A percentile compares a stretch with the other conserved stretches of the same genome.
These are phyloP conservation scores for Curvularia eragrostidis DNA, from an alignment of 2,329 filamentous ascomycete genomes.

Conservation along the genomic window DNA sequence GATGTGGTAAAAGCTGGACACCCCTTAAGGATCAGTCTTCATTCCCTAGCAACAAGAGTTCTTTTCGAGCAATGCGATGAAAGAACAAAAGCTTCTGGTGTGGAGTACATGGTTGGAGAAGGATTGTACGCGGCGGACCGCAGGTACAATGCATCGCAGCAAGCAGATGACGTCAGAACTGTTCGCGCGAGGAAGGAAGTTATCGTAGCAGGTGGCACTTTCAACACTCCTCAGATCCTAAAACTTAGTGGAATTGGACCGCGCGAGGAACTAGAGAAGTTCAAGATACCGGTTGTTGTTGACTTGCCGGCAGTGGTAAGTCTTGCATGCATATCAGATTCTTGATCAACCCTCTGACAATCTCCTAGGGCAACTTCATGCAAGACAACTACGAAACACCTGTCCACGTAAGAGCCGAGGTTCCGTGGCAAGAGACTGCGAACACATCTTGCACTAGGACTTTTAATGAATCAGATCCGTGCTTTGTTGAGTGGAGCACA, in stretches of 20 bases:
- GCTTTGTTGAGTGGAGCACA: neutral
- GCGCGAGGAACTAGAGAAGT: constrained; percentile 56
- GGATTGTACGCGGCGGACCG: constrained; percentile 50
- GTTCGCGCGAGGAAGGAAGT: constrained; percentile 33
- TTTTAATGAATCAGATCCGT: neutral
- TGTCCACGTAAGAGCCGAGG: neutral
- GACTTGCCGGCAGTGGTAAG: constrained; percentile 5
- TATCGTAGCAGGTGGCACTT: constrained; percentile 56
- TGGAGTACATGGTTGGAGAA: constrained; percentile 49
- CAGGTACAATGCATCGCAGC: constrained; percentile 40
- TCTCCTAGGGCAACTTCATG: neutral
- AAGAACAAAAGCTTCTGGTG: constrained; percentile 55
- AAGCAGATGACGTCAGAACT: constrained; percentile 29
- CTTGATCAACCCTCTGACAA: neutral
- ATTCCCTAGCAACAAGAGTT: constrained; percentile 1
- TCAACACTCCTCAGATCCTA: constrained; percentile 68
- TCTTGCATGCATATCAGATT: neutral
- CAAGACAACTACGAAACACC: constrained; percentile 4
- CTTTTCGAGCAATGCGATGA: constrained; percentile 14
- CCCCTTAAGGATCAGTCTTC: constrained; percentile 61
- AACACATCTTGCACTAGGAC: neutral
- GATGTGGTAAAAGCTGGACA: constrained; percentile 39
- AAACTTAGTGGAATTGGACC: constrained; percentile 69
- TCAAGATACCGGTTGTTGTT: constrained; percentile 59
- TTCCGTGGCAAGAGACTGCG: neutral